Evolutionary conservation across 2,329 filamentous ascomycete species (phyloP), one percentile per base, ranked within the genome.

Genomic region (Emydomyces testavorans): DNA sequence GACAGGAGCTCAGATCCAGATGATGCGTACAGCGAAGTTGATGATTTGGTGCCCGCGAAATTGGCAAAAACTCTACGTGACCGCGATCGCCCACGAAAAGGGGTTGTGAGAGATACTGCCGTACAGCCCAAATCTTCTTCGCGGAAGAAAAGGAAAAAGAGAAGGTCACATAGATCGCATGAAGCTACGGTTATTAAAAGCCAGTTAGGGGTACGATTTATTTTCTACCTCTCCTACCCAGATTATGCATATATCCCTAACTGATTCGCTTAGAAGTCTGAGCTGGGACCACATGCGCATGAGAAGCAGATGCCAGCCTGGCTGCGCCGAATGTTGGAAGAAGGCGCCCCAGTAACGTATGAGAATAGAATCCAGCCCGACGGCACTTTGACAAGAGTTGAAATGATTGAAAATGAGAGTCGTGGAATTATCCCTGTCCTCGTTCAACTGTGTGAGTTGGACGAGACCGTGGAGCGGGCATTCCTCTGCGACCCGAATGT

Each of bases 401-500:
- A 65, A 44, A 62, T 57, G 26, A 62, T 69, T 46, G 69, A 72
- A 44, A 77, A 77, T 50, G 67, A 72, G 50, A 65, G 60, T 1
- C 51, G 57, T 62, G 75, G 74, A 10, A 68, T 87, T 7, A 71
- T 88, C 46, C 74, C 77, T 0, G 74, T 81, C 1, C 67, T 90
- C 18, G 66, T 71, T 16, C 74, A 76, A 52, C 69, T 88, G 8
- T 76, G 85, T 36, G 73, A 81, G 34, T 73, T 82, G 48, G 85
- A 84, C 57, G 60, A 66, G 6, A 68, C 70, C 3, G 83, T 86
- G 1, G 71, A 77, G 46, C 78, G 78, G 53, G 85, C 85, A 4
- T 94, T 88, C 58, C 71, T 94, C 28, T 95, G 89, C 62, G 80
- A 88, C 58, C 76, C 82, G 1, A 72, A 73, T 40, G 83, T 87